Base-by-base conservation (phyloP, 2,329 filamentous ascomycete species). In the Gaeumannomyces sp. region DNA sequence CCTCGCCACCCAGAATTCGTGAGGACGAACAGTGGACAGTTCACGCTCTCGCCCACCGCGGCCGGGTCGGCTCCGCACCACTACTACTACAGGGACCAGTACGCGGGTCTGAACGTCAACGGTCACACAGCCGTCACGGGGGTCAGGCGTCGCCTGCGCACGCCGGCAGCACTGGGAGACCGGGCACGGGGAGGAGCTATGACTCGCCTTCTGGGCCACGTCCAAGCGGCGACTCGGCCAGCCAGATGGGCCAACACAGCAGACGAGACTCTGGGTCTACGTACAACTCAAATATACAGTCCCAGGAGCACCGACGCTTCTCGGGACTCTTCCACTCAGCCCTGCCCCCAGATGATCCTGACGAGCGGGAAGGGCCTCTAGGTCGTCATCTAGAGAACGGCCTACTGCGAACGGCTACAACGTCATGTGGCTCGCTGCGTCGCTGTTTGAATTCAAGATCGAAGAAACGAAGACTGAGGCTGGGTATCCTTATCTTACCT, bases 381-480 rank as follows among this genome's bases (percentile, higher is more conserved):
- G 85, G 65, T 83, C 83, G 35, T 87, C 85, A 5, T 87, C 84
- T 19, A 79, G 81, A n/a, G 85, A 88, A 70, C 80, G 85, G 60
- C 80, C 80, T 63, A 79, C 76, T n/a, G 77, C 79, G 31, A 80
- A 84, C 62, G 82, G 86, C 28, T 89, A 89, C 68, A 90, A 89
- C 65, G 86, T 97, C 10, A 80, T 98, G 60, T 99, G 96, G 83
- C 83, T 97, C 25, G 95, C 93, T 19, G 95, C 94, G 27, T 96
- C 92, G 71, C 84, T 98, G 38, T 98, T 97, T 73, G 93, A 98
- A 75, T 99, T 98, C 79, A 96, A 97, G 72, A 98, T 98, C 73
- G 91, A 94, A 73, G 92, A 91, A 29, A 91, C 93, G 31, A 92
- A 96, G 71, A 88, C 91, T 65, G 95, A 98, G 78, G 94, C 91